Evolutionary conservation across 2,329 filamentous ascomycete genomes (phyloP).

Genomic region (Colletotrichum godetiae): DNA sequence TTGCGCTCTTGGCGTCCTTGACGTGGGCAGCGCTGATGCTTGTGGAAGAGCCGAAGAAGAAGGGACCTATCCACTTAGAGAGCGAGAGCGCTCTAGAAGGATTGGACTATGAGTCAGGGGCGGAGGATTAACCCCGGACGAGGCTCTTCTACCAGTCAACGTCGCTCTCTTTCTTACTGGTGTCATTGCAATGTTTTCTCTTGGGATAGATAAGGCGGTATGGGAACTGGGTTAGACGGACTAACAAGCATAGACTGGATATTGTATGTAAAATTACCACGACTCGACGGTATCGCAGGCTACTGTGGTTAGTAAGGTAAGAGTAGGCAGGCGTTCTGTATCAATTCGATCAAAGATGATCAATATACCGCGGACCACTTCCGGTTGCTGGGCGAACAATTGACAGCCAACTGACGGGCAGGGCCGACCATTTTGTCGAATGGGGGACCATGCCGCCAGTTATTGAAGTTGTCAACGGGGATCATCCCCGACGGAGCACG

Average conservation of each 20-base stretch:
- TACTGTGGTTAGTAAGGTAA: neutral
- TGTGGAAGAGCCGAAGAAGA: constrained; percentile 47
- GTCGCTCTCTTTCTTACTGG: neutral
- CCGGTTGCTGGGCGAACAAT: neutral
- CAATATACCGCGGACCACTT: neutral
- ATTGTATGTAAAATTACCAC: neutral
- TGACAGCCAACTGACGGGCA: neutral
- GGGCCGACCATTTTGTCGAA: neutral
- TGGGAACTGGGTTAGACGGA: neutral
- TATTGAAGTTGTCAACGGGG: constrained; percentile 14
- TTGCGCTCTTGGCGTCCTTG: constrained; percentile 44
- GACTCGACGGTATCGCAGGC: neutral
- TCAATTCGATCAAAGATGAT: neutral
- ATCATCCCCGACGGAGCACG: neutral
- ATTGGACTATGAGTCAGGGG: constrained; percentile 14
- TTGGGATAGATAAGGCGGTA: neutral
- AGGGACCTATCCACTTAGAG: constrained; percentile 16
- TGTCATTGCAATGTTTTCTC: neutral
- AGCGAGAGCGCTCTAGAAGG: neutral
- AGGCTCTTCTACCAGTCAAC: neutral
- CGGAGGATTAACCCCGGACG: constrained; percentile 16
- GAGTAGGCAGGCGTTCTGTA: neutral
- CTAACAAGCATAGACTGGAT: neutral
- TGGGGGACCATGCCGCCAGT: constrained; percentile 1
- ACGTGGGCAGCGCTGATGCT: constrained; percentile 44